Evolutionary conservation across 2,329 filamentous ascomycete genomes (phyloP).

Genomic region (Botrytis elliptica): DNA sequence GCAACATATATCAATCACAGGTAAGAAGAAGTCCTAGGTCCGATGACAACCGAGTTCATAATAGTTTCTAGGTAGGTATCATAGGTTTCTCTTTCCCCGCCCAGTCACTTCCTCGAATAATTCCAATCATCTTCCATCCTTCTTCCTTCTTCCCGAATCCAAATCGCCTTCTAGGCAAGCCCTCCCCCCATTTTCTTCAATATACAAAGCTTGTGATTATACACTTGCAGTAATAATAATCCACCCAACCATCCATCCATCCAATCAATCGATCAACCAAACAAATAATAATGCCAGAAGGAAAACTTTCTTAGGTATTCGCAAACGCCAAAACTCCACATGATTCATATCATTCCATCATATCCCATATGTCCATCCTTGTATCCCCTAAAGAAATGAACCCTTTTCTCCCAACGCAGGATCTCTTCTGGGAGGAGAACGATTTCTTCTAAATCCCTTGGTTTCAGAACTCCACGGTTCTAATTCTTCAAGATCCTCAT

Average conservation of each 20-base stretch:
- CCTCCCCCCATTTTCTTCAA: background rate
- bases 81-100: background rate
- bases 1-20: background rate
- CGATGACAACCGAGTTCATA: background rate
- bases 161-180: background rate
- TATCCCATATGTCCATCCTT: background rate
- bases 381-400: background rate
- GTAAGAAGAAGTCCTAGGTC: background rate
- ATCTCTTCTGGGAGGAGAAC: constrained; percentile 7
- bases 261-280: background rate
- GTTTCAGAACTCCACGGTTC: constrained; percentile 11
- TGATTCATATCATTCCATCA: constrained; percentile 12
- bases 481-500: constrained; percentile 29
- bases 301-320: constrained; percentile 13
- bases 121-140: background rate
- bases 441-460: constrained; percentile 7
- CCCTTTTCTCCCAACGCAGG: constrained; percentile 5
- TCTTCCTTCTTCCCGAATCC: background rate
- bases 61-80: background rate
- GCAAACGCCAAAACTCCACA: constrained; percentile 17
- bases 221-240: constrained; percentile 1
- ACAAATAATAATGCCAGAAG: constrained; percentile 7
- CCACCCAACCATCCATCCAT: background rate
- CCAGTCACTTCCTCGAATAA: background rate
- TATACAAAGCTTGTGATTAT: constrained; percentile 4